A percentile compares a stretch with the other conserved stretches of the same genome.
Conservation (phyloP, 306 rosid species). For the Trifolium repens region DNA sequence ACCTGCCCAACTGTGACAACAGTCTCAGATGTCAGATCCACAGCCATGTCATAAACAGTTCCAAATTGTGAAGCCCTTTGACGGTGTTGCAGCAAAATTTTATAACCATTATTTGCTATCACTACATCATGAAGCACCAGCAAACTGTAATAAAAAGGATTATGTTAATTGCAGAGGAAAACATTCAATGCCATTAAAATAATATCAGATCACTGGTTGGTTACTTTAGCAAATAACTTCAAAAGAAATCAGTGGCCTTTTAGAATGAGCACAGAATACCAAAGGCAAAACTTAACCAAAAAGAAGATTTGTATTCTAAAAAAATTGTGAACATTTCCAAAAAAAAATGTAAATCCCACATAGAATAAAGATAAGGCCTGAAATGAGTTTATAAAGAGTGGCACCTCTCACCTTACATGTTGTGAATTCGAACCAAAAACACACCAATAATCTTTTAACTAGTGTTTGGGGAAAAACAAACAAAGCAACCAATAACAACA, state of each 20-base stretch:
- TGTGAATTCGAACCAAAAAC: too few relatives aligned
- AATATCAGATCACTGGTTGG: conserved; percentile 19
- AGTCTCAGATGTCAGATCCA: conserved; percentile 58
- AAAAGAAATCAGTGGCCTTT: conserved; percentile 28
- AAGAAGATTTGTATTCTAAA: not conserved
- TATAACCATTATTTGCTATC: conserved; percentile 48
- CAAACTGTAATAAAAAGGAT: conserved; percentile 54
- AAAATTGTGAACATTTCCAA: not conserved
- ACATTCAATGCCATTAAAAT: conserved; percentile 21
- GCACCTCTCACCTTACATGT: too few relatives aligned
- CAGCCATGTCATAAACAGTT: conserved; percentile 76
- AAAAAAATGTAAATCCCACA: not conserved
- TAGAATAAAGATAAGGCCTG: too few relatives aligned
- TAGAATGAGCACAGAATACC: conserved; percentile 28
- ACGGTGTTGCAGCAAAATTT: conserved; percentile 52
- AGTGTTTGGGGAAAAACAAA: too few relatives aligned
- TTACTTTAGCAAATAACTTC: conserved; percentile 3
- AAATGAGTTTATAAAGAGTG: too few relatives aligned
- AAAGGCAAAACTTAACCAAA: conserved; percentile 22
- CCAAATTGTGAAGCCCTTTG: conserved; percentile 67
- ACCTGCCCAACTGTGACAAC: conserved; percentile 86
- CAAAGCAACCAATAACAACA: too few relatives aligned
- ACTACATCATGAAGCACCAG: conserved; percentile 63
- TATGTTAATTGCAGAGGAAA: conserved; percentile 35
- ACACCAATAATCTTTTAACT: too few relatives aligned